Conservation (phyloP, 305 asterid genomes). For the Fraxinus greggii region DNA sequence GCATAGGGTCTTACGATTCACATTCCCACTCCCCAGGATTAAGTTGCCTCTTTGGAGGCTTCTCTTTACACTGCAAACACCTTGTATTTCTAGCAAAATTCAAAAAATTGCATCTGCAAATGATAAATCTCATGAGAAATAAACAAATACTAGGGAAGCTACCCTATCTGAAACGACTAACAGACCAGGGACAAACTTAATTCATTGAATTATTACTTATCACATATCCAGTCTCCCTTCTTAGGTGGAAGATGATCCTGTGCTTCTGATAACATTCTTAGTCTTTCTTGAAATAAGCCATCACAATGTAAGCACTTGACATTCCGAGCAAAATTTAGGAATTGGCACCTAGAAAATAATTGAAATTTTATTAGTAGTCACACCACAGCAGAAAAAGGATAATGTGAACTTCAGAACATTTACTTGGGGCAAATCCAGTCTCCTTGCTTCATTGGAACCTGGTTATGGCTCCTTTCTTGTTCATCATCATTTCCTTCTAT, state of each 20-base stretch:
- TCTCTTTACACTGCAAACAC: slow-evolving; percentile 75
- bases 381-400: not conserved
- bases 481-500: slow-evolving; percentile 30
- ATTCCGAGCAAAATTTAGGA: slow-evolving; percentile 70
- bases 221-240: slow-evolving; percentile 95
- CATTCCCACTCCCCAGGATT: slow-evolving; percentile 96
- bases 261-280: slow-evolving; percentile 49
- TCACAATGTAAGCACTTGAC: slow-evolving; percentile 70
- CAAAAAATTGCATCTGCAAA: slow-evolving; percentile 76
- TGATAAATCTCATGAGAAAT: slow-evolving; percentile 19
- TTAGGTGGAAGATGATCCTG: slow-evolving; percentile 71
- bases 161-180: slow-evolving; percentile 6
- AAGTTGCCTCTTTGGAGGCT: slow-evolving; percentile 68
- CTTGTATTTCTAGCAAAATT: slow-evolving; percentile 83
- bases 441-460: slow-evolving; percentile 52
- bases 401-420: not conserved
- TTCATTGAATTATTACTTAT: slow-evolving; percentile 40
- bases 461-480: slow-evolving; percentile 34
- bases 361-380: not conserved
- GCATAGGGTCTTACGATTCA: slow-evolving; percentile 65
- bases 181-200: slow-evolving; percentile 11
- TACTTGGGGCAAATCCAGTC: slow-evolving; percentile 92
- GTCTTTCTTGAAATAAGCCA: slow-evolving; percentile 48
- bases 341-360: slow-evolving; percentile 60
- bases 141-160: not conserved